Evolutionary conservation across 495 filamentous ascomycete species (phyloP), one percentile per base, ranked within the genome.

Genomic region (Pseudomonodictys pantanalensis): DNA sequence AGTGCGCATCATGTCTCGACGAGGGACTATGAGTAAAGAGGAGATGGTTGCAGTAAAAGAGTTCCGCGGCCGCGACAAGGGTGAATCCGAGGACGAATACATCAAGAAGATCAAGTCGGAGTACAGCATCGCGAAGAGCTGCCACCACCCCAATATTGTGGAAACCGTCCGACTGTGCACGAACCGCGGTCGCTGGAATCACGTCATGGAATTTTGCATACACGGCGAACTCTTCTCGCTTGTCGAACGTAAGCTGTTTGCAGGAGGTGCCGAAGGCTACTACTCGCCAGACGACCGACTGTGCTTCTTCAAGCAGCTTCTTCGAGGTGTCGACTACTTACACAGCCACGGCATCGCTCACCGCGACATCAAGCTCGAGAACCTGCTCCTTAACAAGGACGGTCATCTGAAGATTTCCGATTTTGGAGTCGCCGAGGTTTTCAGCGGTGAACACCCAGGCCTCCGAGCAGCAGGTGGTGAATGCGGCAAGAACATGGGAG

Each of bases 301-400:
- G 11, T 93, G 89, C 70, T 75, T 91, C 56, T 91, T 91, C 78
- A 91, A 91, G 75, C 88, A 91, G 72, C 76, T 91, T 18, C 71
- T 90, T 35, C 83, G 83, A 39, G 93, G 93, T 18, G 75, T 99
- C 24, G 95, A 97, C 67, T 97, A 96, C 68, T 80, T 99, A 4
- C 93, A 99, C 66, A 96, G 91, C 68, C 89, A 97, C 74, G 92
- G 93, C 29, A 92, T 99, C 39, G 91, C 97, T 45, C 93, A 99
- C 69, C 89, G 93, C 33, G 93, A 99, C 70, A 99, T 99, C 76
- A 99, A 99, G 71, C 92, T 95, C 0, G 91, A 92, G 17, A 99
- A 99, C 71, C 79, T 99, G 2, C 78, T 99, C 4, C 87, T 92
- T 75, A 93, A 90, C 6, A 82, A 80, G 56, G 87, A 91, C 64